Evolutionary conservation across 495 filamentous ascomycete genomes (phyloP), one percentile per base, ranked within the genome.

Genomic region (Hapsidospora chrysogenum): DNA sequence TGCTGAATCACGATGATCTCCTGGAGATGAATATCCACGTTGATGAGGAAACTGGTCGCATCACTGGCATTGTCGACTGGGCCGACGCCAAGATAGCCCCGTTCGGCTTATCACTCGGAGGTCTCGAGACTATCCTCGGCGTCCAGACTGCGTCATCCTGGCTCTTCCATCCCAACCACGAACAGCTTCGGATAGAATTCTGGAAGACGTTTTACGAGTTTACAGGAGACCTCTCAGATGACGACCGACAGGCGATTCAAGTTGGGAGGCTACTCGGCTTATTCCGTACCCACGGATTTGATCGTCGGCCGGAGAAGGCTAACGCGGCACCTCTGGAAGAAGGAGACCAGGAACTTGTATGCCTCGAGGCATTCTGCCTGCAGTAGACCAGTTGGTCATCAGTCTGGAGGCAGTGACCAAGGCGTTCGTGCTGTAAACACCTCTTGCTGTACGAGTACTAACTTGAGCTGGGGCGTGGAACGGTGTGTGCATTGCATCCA

Each of bases 61-160:
- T 65, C 34, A 64, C 48, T 16, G 60, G 59, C 18, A 48, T 61
- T 36, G 38, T 68, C 22, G 62, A 68, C 48, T 64, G 55, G 59
- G 53, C 57, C 23, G 57, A 66, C 21, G 49, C 60, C 22, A 57
- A 39, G 16, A 48, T 64, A 38, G 45, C 49, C 4, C 61, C 59
- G 11, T 68, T 66, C 32, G 60, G 61, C 17, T 46, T 61, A 13
- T 43, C 60, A 13, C 51, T 68, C 20, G 65, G 41, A 23, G 59
- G 42, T 16, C 40, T 66, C 23, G 42, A 56, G 44, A 61, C 59
- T 41, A 14, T 56, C 18, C 37, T 68, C 9, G 60, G 60, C 16
- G 26, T 45, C 39, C 32, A 45, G 42, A 45, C 42, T 17, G 16
- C 5, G 32, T 31, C 42, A 9, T 32, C 30, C 38, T 45, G 39